Base-by-base conservation (phyloP, 129 eudicot genomes). In the Centrapalus pauciflorus region DNA sequence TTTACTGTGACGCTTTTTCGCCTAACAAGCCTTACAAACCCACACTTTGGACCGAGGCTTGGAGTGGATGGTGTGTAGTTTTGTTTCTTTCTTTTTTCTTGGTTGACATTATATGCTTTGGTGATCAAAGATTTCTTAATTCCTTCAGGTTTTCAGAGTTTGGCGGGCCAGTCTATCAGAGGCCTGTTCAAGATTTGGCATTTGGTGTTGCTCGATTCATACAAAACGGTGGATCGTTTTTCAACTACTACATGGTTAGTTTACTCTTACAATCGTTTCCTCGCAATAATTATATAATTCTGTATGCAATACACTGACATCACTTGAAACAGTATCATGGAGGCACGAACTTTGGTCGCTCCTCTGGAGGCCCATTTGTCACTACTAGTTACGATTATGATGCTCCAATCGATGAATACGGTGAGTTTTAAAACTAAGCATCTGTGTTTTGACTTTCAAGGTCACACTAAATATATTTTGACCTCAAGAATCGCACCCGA, bases 331-430 rank as follows among this genome's bases (percentile, higher is more conserved):
- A 93, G 99, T 93, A 84, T 46, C 96, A 93, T 55, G 99, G 99
- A 55, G 99, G 99, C 57, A 93, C 96, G 12, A 93, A 93, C 66
- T 93, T 93, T 69, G 99, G 99, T 23, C 95, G 96, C 9, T 48
- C 96, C 26, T 86, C 99, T 55, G 99, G 99, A 49, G 99, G 99
- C 64, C 99, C 99, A 29, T 93, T 93, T 76, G 82, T 93, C 72
- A 86, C 99, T 16, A 93, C 99, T 34, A 93, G 93, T 82, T 93
- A 93, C 48, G 99, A 93, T 75, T 93, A 93, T 69, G 96, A 93
- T 76, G 99, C 99, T 80, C 99, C 99, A 63, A 84, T 93, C 43
- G 99, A 93, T 75, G 99, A 93, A 84, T 93, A 89, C 45, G 99
- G 99, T 89, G 58, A 74, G 77, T 25, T 43, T 12, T 17, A 56